Percentiles rank a stretch among this genome's conserved stretches.
These are phyloP conservation scores for Talaromyces sp. DNA, from an alignment of 2,329 filamentous ascomycete species.

Conservation along the genomic window DNA sequence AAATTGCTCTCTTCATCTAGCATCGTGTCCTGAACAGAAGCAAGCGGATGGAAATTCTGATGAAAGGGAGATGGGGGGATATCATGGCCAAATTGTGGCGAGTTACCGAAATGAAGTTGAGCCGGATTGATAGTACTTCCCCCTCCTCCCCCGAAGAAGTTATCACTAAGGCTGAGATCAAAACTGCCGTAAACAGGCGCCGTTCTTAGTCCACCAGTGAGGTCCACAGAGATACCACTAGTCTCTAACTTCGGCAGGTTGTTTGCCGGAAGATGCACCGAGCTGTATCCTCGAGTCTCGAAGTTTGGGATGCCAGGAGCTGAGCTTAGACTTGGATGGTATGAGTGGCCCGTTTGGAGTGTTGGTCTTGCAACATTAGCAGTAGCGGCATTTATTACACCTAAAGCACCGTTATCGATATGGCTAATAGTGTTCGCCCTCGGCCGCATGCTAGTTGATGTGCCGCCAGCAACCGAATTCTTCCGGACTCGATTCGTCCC, in stretches of 20 bases:
- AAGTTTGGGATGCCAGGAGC: constrained; percentile 52
- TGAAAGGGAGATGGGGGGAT: constrained; percentile 39
- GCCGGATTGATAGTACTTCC: constrained; percentile 57
- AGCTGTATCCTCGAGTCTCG: constrained; percentile 63
- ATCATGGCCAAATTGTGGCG: constrained; percentile 53
- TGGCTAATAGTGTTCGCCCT: constrained; percentile 96
- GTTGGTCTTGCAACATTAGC: constrained; percentile 24
- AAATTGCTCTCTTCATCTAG: constrained; percentile 67
- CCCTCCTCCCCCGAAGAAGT: constrained; percentile 45
- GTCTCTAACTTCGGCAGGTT: constrained; percentile 81
- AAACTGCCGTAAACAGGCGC: constrained; percentile 67
- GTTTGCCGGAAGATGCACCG: constrained; percentile 50
- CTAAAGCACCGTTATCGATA: constrained; percentile 71
- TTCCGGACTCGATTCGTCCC: constrained; percentile 75
- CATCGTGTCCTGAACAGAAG: constrained; percentile 51
- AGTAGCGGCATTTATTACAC: constrained; percentile 46
- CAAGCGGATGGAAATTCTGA: constrained; percentile 45
- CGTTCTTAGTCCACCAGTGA: constrained; percentile 66
- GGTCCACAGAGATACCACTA: constrained; percentile 62
- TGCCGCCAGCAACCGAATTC: constrained; percentile 68
- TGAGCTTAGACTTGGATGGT: constrained; percentile 69
- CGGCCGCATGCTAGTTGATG: constrained; percentile 64
- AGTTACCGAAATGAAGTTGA: constrained; percentile 76
- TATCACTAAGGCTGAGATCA: constrained; percentile 64
- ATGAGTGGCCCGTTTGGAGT: constrained; percentile 50